Base-by-base conservation (phyloP, 2,329 filamentous ascomycete species). In the Arthrobotrys entomopaga region DNA sequence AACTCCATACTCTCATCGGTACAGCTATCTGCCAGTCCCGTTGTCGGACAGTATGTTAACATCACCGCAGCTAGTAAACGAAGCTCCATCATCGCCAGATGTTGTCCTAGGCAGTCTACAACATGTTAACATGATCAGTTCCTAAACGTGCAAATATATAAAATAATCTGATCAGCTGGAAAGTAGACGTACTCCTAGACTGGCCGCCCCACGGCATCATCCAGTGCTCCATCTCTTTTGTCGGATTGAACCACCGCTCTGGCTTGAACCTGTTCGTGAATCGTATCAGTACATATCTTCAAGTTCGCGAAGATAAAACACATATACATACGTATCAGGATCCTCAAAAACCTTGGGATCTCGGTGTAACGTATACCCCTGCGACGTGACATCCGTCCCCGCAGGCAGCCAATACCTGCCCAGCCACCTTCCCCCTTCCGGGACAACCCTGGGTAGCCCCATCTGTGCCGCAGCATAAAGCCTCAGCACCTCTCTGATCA, bases 1-100 rank as follows among this genome's bases (percentile, higher is more conserved):
- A 66, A 66, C 40, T 66, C 63, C 63, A 66, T 66, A 26, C 63
- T 66, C 53, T 66, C 63, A 22, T 66, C 53, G 8, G 63, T 66
- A 24, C 63, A 66, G n/a, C 19, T 56, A 2, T 57, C 52, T 15
- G 63, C 63, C n/a, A 66, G 20, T 26, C 22, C 52, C n/a, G 63
- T 43, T 3, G 49, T 42, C 24, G 52, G 52, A 15, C 50, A 66
- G 3, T 3, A n/a, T 5, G 24, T 58, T 26, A 66, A 40, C 52
- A 66, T 58, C 13, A 49, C 22, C 8, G 53, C 63, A n/a, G 22
- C 42, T 2, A 66, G n/a, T 2, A 66, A 52, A 42, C 53, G 63
- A 48, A 66, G 63, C 22, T 66, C 63, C 53, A 58, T 66, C 63
- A 66, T 66, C 11, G 52, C 63, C 5, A 66, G 24, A 26, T 66